Conservation (phyloP, 2,329 filamentous ascomycete species). For the Trichoderma endophyticum region DNA sequence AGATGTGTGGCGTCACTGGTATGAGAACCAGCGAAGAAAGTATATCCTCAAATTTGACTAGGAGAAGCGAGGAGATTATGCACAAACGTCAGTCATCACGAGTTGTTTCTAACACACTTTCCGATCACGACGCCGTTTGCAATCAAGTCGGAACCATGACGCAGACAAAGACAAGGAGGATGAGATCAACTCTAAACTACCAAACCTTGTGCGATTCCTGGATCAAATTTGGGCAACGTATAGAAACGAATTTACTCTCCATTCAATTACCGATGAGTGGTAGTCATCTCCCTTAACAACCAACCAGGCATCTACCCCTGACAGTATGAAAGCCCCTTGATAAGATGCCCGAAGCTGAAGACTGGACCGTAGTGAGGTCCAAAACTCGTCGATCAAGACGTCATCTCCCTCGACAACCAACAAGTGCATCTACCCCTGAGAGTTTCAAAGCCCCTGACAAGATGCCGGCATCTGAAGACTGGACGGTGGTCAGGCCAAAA, state of each 20-base stretch:
- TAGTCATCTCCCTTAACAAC: not conserved
- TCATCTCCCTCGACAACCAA: not conserved
- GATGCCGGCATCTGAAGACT: too few species aligned
- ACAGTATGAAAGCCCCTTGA: too few species aligned
- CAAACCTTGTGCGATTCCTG: not conserved
- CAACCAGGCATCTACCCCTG: not conserved
- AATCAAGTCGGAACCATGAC: not conserved
- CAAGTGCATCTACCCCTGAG: too few species aligned
- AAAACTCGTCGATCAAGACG: too few species aligned
- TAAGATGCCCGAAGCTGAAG: too few species aligned
- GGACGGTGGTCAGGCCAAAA: not conserved
- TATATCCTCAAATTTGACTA: not conserved
- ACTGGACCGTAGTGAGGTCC: too few species aligned
- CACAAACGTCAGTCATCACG: not conserved
- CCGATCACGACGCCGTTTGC: not conserved
- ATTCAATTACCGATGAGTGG: not conserved
- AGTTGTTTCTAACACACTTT: not conserved
- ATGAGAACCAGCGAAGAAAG: not conserved
- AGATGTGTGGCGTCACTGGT: slow-evolving; percentile 12
- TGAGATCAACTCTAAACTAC: not conserved
- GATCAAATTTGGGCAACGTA: not conserved
- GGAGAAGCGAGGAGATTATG: too few species aligned
- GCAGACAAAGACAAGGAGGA: not conserved
- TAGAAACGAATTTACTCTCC: too few species aligned
- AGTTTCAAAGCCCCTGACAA: too few species aligned